Evolutionary conservation across 495 filamentous ascomycete genomes (phyloP), one percentile per base, ranked within the genome.

Genomic region (Pseudevernia furfuracea): DNA sequence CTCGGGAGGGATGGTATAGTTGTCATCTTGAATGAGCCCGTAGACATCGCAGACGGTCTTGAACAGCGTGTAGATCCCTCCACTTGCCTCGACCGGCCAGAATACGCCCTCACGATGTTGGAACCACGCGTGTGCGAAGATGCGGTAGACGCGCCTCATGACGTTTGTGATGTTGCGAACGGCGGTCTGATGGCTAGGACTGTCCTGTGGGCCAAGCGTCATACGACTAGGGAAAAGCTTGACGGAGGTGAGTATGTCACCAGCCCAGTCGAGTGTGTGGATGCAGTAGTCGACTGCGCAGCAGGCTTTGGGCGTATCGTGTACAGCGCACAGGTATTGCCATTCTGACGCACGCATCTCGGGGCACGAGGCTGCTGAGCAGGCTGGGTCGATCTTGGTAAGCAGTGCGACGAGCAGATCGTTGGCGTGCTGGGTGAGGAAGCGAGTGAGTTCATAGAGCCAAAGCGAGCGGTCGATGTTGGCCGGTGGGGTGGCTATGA

Each of bases 201-300:
- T 85, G 68, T 82, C 82, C 69, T 88, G 87, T 21, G 80, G 74
- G 21, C 85, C 83, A 39, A 96, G 74, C 7, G 88, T 89, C 65
- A 97, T 81, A 61, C 94, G 82, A 65, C 88, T 92, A 2, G 94
- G 94, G 75, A 98, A 98, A 69, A 90, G 87, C 76, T 96, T 96
- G 52, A 87, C 85, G 61, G 87, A 89, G 15, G 91, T 95, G 43
- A 98, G 85, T 30, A 89, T 89, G 62, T 94, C 94, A 46, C 88
- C 90, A 0, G 94, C 94, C 89, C 94, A 96, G 76, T 98, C 94
- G 49, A 98, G 86, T 0, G 94, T 98, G 73, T 98, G 94, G 74
- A 91, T 96, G 81, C 91, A 97, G 75, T 98, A 98, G 74, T 98
- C 94, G 71, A 98, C 96, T 4, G 94, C 94, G 74, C 92, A 96